These are phyloP conservation scores for Fusarium coicis DNA, from an alignment of 2,329 filamentous ascomycete genomes.

Conservation along the genomic window DNA sequence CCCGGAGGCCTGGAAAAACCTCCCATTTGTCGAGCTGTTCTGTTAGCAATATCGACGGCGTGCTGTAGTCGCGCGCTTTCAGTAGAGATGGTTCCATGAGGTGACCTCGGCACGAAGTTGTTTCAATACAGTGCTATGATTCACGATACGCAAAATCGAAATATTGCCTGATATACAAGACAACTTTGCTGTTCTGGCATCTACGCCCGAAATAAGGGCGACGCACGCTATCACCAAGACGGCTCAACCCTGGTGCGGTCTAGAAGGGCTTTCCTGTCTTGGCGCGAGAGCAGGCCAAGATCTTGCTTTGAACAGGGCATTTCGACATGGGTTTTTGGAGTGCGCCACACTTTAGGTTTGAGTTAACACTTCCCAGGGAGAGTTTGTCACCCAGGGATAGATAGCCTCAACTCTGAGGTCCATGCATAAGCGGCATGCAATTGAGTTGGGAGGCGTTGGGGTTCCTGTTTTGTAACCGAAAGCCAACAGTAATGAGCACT, in stretches of 20 bases:
- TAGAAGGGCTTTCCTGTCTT: conserved; percentile 17
- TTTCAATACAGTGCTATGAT: conserved; percentile 9
- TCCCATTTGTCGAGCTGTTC: conserved; percentile 43
- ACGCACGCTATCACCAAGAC: conserved; percentile 22
- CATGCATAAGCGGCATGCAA: conserved; percentile 4
- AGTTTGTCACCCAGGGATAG: conserved; percentile 17
- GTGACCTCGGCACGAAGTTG: conserved; percentile 27
- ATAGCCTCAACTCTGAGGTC: background rate
- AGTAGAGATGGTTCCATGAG: conserved; percentile 33
- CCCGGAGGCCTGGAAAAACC: conserved; percentile 45
- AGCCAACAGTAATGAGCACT: background rate
- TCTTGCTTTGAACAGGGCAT: conserved; percentile 31
- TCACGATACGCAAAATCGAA: conserved; percentile 13
- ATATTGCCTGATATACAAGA: background rate
- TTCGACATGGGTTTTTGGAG: conserved; percentile 32
- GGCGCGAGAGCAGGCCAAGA: conserved; percentile 29
- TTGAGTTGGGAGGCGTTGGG: background rate
- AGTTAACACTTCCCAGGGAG: conserved; percentile 28
- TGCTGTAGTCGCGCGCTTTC: conserved; percentile 39
- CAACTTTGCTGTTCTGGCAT: background rate
- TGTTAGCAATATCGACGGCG: conserved; percentile 41
- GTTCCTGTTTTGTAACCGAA: background rate
- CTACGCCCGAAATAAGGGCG: conserved; percentile 7
- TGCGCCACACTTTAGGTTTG: conserved; percentile 31
- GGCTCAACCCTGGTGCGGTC: conserved; percentile 28